Conservation (phyloP, 257 asterid species). For the Solanum rostratum region DNA sequence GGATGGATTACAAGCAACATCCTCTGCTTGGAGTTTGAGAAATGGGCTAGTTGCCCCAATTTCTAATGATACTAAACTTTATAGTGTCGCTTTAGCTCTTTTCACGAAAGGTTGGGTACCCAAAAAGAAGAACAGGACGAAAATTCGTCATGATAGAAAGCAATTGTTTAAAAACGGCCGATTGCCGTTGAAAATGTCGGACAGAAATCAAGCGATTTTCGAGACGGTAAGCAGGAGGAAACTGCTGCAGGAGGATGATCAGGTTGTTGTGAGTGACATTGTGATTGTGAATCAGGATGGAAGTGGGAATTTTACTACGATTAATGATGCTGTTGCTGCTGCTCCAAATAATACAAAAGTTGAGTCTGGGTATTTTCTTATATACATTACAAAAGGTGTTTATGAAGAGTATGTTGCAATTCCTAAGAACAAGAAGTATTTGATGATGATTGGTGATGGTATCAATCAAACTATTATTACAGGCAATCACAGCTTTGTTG, state of each 20-base stretch:
- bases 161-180: conserved; percentile 14
- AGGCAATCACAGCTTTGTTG: conserved; percentile 51
- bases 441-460: conserved; percentile 82
- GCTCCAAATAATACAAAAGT: conserved; percentile 47
- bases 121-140: not conserved
- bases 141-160: not conserved
- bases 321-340: conserved; percentile 47
- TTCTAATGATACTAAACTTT: conserved; percentile 48
- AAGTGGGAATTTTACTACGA: conserved; percentile 38
- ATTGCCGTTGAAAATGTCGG: conserved; percentile 36
- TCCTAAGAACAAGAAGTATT: conserved; percentile 38
- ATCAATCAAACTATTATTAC: conserved; percentile 56
- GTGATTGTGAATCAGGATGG: conserved; percentile 57
- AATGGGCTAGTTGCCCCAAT: conserved; percentile 40
- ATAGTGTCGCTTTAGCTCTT: conserved; percentile 51
- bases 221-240: conserved; percentile 23
- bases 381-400: conserved; percentile 47
- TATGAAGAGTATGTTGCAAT: conserved; percentile 60
- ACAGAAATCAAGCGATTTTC: conserved; percentile 14
- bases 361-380: conserved; percentile 38
- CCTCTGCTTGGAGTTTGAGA: conserved; percentile 47
- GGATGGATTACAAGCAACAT: conserved; percentile 43
- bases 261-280: conserved; percentile 34
- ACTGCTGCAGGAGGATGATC: conserved; percentile 30
- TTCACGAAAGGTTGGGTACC: conserved; percentile 60